These are phyloP conservation scores for Pelargonium fulgidum DNA, from an alignment of 441 rosid genomes.

Conservation along the genomic window DNA sequence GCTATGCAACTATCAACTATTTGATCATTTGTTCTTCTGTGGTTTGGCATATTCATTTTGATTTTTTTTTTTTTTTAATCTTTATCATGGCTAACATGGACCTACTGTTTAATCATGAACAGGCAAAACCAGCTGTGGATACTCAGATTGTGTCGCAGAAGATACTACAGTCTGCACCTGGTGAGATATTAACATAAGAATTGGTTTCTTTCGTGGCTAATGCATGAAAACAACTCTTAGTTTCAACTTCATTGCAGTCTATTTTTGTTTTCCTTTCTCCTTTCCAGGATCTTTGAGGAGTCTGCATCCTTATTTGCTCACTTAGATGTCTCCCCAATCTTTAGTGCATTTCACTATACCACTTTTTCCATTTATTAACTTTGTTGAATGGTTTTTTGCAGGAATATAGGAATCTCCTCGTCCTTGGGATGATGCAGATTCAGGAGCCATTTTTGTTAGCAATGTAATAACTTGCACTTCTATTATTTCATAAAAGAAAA, in stretches of 20 bases:
- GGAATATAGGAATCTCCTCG: conserved; percentile 52
- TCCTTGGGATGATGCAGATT: conserved; percentile 69
- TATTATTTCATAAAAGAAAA: conserved; percentile 3
- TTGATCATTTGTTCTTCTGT: conserved; percentile 10
- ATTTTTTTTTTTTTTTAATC: conserved; percentile 4
- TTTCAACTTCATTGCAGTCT: background rate
- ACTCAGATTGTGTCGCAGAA: conserved; percentile 35
- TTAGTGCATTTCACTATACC: background rate
- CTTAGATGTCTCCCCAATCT: background rate
- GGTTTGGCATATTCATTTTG: conserved; percentile 15
- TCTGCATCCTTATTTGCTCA: background rate
- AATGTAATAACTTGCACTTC: conserved; percentile 46
- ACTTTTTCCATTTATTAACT: background rate
- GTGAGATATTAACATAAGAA: conserved; percentile 37
- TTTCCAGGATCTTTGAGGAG: background rate
- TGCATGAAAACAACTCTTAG: background rate
- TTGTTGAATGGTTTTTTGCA: conserved; percentile 28
- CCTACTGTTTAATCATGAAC: conserved; percentile 23
- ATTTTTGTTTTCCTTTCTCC: background rate
- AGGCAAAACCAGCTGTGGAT: conserved; percentile 39
- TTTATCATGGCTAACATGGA: conserved; percentile 18
- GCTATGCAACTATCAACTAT: conserved; percentile 6
- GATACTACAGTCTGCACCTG: conserved; percentile 37
- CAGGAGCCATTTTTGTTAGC: conserved; percentile 81
- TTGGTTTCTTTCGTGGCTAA: background rate